A percentile compares a stretch with the other conserved stretches of the same genome.
Conservation (phyloP, 495 filamentous ascomycete species). For the Xylaria flabelliformis region DNA sequence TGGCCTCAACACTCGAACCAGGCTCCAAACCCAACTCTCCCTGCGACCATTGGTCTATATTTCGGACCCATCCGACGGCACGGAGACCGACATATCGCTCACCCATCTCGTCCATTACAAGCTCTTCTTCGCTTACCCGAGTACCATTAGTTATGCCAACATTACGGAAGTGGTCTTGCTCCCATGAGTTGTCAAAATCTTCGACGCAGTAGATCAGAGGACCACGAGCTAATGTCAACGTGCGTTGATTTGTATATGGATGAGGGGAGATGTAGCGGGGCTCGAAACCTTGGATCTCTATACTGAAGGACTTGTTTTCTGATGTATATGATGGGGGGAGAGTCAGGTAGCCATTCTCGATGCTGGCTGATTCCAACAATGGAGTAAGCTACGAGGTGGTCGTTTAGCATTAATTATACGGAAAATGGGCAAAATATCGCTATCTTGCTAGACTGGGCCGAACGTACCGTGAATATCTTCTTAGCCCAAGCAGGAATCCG, state of each 20-base stretch:
- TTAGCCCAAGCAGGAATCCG: conserved; percentile 60
- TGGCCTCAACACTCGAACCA: conserved; percentile 35
- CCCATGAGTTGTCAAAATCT: conserved; percentile 64
- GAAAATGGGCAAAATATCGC: background rate
- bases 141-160: conserved; percentile 47
- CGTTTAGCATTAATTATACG: conserved; percentile 19
- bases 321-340: conserved; percentile 48
- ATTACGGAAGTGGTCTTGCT: conserved; percentile 62
- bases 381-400: conserved; percentile 36
- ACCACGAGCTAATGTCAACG: conserved; percentile 58
- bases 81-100: conserved; percentile 45
- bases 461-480: conserved; percentile 46
- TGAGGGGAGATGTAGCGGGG: conserved; percentile 57
- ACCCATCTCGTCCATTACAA: conserved; percentile 39
- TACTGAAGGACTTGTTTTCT: conserved; percentile 38
- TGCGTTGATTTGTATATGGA: conserved; percentile 58
- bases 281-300: conserved; percentile 45
- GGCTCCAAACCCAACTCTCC: conserved; percentile 35
- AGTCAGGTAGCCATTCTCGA: conserved; percentile 57
- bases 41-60: conserved; percentile 35
- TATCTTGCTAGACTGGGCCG: background rate
- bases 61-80: conserved; percentile 37
- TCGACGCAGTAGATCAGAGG: conserved; percentile 66
- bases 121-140: conserved; percentile 41
- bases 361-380: conserved; percentile 36